Percentiles rank a stretch among this genome's conserved stretches.
Evolutionary conservation across 148 eudicot species (phyloP).

Genomic region (Amaranthus cruentus): DNA sequence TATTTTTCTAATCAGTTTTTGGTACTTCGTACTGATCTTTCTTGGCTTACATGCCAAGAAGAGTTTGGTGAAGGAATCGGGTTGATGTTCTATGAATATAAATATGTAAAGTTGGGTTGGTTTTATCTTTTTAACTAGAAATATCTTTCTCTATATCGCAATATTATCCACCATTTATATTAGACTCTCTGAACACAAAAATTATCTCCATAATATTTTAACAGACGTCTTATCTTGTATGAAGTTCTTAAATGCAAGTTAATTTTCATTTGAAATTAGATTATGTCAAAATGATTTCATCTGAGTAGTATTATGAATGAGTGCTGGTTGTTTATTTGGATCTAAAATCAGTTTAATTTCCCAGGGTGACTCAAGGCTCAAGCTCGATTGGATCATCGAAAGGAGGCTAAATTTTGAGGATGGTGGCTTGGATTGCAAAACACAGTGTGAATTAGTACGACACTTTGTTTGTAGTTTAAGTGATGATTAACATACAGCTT

Average conservation of each 20-base stretch:
- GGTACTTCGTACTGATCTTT: not conserved
- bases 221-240: not conserved
- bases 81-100: not conserved
- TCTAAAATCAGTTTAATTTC: constrained; percentile 15
- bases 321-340: constrained; percentile 1
- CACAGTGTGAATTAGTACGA: constrained; percentile 4
- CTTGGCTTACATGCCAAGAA: not conserved
- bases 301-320: not conserved
- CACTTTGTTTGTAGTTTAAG: not conserved
- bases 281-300: not conserved
- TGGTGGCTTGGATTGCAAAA: constrained; percentile 14
- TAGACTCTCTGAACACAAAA: no score
- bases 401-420: constrained; percentile 15
- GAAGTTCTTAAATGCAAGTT: constrained; percentile 3
- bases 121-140: not conserved
- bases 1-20: not conserved
- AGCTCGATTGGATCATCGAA: constrained; percentile 16
- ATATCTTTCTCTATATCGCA: not conserved
- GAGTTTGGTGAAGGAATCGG: not conserved
- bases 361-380: constrained; percentile 22
- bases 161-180: not conserved
- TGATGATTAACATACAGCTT: not conserved
- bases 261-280: not conserved
- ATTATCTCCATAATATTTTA: not conserved
- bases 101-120: not conserved